phyloP scores from a whole-genome alignment of 2,329 filamentous ascomycete species.

The Colletotrichum sp. region DNA sequence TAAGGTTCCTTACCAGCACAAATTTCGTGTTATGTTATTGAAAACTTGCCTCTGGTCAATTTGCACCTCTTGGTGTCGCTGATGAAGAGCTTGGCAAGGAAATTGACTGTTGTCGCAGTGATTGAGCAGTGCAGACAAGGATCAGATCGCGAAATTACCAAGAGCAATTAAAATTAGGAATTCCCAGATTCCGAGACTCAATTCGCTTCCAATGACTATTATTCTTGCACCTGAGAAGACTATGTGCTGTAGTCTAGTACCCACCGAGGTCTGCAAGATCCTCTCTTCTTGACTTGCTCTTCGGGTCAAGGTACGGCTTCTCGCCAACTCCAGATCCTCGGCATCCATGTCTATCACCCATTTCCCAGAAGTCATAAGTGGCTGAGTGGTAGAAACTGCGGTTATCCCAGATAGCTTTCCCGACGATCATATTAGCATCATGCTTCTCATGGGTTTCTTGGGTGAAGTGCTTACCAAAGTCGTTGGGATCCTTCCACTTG shows the following conservation, averaged over 20 bases:
- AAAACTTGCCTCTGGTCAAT: fast-evolving
- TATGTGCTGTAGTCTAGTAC: background rate
- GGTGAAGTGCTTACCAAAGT: conserved; percentile 31
- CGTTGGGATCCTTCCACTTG: conserved; percentile 53
- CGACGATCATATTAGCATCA: background rate
- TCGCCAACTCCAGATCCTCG: conserved; percentile 45
- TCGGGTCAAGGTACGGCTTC: conserved; percentile 42
- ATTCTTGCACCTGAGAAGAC: background rate
- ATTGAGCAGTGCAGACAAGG: background rate
- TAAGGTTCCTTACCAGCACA: fast-evolving
- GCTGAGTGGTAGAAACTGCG: conserved; percentile 54
- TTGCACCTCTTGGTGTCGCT: too few relatives aligned
- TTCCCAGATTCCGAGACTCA: background rate
- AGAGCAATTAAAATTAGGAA: fast-evolving
- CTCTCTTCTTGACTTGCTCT: conserved; percentile 41
- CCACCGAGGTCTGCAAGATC: conserved; percentile 27
- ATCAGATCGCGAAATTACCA: background rate
- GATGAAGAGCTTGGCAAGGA: background rate
- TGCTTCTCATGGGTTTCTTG: conserved; percentile 23
- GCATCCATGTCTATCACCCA: conserved; percentile 45
- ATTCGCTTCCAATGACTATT: background rate
- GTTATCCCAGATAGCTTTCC: conserved; percentile 69
- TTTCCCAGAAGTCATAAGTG: conserved; percentile 64
- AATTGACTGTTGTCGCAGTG: fast-evolving
- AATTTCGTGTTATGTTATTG: fast-evolving